Base-by-base conservation (phyloP, 176 grass and related monocot species). In the Alloteropsis semialata region DNA sequence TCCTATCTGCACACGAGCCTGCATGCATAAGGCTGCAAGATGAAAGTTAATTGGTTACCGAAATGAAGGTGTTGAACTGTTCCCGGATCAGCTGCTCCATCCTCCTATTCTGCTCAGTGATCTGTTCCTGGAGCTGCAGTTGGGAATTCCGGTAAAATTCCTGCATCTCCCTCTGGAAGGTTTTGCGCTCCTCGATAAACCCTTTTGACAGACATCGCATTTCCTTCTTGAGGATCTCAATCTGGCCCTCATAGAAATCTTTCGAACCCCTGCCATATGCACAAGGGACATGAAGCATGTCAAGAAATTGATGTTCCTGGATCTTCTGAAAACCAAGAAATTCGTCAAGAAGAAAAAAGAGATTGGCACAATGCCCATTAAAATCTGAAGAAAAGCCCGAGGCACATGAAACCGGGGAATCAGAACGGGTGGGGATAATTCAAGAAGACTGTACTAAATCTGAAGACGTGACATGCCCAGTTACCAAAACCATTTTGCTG, bases 151-250 rank as follows among this genome's bases (percentile, higher is more conserved):
- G 71, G 45, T 75, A 84, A 45, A 77, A 57, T 5, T 42, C 27
- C 14, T 57, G 72, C 72, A 84, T 76, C 37, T 76, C 61, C 44
- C 49, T 84, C 82, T 54, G 25, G 0, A 17, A 17, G 46, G 1
- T n/a, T 55, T 25, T 75, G 72, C 59, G 34, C 34, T 76, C 82
- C 61, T 68, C 61, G 1, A 19, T 56, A 19, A 55, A 56, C 24
- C 48, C 72, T 36, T 84, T 67, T 5, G 48, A 66, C 7, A 84
- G 42, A 9, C 60, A 76, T 43, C 44, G 59, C 48, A 84, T 67
- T 67, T 84, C 82, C 46, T 76, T 84, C 48, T 56, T 84, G 82
- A 77, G 82, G 38, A 77, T 84, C 48, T 84, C 48, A 33, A 76
- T 25, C 8, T 84, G 82, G 2, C 3, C 3, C n/a, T 83, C 70